Conservation (phyloP, 495 filamentous ascomycete genomes). For the Penicillium ucsense region DNA sequence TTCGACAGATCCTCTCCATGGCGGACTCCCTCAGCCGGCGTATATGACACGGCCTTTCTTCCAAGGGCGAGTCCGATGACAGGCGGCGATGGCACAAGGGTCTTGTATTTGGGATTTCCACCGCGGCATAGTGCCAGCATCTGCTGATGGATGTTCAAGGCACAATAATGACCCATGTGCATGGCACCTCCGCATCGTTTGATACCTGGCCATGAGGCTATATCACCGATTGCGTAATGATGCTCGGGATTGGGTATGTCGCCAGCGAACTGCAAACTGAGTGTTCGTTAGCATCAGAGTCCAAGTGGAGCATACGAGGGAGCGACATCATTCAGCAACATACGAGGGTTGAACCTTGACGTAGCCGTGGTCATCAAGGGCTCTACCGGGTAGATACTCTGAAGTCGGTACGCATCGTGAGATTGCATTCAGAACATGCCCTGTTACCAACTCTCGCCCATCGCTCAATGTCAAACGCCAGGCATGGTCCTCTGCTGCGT, state of each 20-base stretch:
- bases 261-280: constrained; percentile 35
- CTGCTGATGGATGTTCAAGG: constrained; percentile 49
- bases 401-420: constrained; percentile 46
- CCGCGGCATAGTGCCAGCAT: constrained; percentile 32
- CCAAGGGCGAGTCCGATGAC: constrained; percentile 61
- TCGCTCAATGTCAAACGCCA: constrained; percentile 47
- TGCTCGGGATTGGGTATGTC: constrained; percentile 37
- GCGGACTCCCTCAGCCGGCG: constrained; percentile 35
- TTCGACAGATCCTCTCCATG: constrained; percentile 49
- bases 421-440: constrained; percentile 50
- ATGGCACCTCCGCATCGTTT: constrained; percentile 62
- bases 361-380: constrained; percentile 45
- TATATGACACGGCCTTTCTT: constrained; percentile 53
- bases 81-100: constrained; percentile 42
- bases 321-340: background rate
- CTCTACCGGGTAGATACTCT: constrained; percentile 38
- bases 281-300: background rate
- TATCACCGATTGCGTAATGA: constrained; percentile 49
- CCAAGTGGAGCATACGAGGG: background rate
- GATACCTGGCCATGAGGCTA: constrained; percentile 51
- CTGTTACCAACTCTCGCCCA: constrained; percentile 41
- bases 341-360: constrained; percentile 42
- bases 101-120: constrained; percentile 29
- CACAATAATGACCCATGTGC: constrained; percentile 53
- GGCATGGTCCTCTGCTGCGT: constrained; percentile 28